A percentile compares a stretch with the other conserved stretches of the same genome.
Conservation (phyloP, 768 basidiomycete genomes). For the Pleurotus platypus region DNA sequence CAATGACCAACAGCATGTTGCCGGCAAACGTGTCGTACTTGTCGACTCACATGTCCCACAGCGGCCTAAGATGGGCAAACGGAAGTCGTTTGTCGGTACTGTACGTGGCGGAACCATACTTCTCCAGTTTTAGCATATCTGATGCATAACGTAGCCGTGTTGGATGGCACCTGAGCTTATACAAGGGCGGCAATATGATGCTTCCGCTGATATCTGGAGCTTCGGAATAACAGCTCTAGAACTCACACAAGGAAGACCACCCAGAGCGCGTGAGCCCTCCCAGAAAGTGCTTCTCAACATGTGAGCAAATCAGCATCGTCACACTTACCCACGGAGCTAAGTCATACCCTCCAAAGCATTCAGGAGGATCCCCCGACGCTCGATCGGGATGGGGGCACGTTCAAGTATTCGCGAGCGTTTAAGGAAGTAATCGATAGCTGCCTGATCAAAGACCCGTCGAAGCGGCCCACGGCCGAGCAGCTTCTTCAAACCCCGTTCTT, state of each 20-base stretch:
- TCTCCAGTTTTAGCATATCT: background rate
- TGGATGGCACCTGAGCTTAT: constrained; percentile 99
- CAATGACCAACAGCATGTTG: constrained; percentile 11
- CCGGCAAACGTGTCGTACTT: constrained; percentile 27
- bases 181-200: constrained; percentile 78
- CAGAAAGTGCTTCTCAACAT: constrained; percentile 74
- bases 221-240: constrained; percentile 95
- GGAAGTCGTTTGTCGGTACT: constrained; percentile 92
- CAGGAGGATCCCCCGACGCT: constrained; percentile 77
- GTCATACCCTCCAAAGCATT: constrained; percentile 40
- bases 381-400: constrained; percentile 63
- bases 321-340: background rate
- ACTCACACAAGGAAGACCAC: constrained; percentile 82
- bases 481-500: constrained; percentile 81
- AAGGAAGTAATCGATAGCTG: constrained; percentile 83
- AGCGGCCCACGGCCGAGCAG: constrained; percentile 78
- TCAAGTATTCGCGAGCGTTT: constrained; percentile 78
- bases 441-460: constrained; percentile 78
- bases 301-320: constrained; percentile 26
- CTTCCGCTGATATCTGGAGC: constrained; percentile 92
- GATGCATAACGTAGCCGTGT: constrained; percentile 52
- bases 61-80: constrained; percentile 61
- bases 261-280: constrained; percentile 73
- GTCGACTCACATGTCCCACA: constrained; percentile 27
- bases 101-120: constrained; percentile 30